Conservation (phyloP, 768 basidiomycete genomes). For the Lactarius hatsudake region DNA sequence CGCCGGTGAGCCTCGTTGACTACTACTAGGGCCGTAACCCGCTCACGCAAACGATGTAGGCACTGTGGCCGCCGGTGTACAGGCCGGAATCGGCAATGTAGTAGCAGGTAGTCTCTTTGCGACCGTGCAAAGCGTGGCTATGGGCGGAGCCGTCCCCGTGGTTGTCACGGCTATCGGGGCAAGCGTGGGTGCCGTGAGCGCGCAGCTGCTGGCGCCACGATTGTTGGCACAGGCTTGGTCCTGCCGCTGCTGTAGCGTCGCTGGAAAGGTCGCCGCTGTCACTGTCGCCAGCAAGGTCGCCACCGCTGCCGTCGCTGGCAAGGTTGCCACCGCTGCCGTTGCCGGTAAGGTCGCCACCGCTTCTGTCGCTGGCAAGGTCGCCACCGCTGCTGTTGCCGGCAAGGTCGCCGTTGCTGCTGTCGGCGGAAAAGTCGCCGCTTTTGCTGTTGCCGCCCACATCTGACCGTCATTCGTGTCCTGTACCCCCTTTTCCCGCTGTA, state of each 20-base stretch:
- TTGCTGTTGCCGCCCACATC: no score
- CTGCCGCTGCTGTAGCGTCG: not conserved
- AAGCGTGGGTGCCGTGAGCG: not conserved
- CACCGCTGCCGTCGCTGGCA: no score
- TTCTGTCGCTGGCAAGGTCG: no score
- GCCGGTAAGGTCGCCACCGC: no score
- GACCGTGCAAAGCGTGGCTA: conserved; percentile 5
- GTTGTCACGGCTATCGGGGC: not conserved
- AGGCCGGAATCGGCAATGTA: conserved; percentile 6
- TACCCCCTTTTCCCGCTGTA: not conserved
- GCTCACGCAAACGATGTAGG: not conserved
- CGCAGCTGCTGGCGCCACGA: not conserved
- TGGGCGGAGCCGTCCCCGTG: not conserved
- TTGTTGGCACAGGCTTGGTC: not conserved
- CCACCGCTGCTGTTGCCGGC: no score
- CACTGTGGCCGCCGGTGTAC: not conserved
- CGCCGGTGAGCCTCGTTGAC: not conserved
- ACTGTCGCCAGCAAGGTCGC: no score
- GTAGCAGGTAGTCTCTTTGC: not conserved
- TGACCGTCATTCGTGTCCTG: not conserved
- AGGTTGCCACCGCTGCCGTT: no score
- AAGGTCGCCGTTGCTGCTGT: no score
- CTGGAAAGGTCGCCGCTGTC: no score
- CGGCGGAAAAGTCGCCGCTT: no score
- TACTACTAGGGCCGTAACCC: not conserved